phyloP scores from a whole-genome alignment of 768 basidiomycete species.

The Russula emetica region DNA sequence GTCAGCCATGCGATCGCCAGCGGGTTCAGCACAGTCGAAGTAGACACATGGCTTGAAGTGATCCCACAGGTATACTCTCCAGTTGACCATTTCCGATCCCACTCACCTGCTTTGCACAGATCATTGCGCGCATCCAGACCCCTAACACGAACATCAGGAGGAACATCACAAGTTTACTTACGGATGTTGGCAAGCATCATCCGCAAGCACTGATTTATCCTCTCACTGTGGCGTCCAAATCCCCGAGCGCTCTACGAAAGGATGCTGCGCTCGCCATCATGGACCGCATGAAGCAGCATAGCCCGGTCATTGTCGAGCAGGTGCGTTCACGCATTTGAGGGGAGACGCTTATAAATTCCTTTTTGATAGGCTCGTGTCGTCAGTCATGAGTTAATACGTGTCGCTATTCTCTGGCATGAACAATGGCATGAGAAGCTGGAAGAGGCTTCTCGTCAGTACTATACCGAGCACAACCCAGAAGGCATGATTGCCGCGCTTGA shows the following conservation, averaged over 20 bases:
- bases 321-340: conserved; percentile 36
- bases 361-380: conserved; percentile 70
- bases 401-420: conserved; percentile 98
- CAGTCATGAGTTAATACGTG: conserved; percentile 91
- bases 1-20: conserved; percentile 85
- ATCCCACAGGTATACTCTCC: conserved; percentile 76
- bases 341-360: not conserved
- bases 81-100: not conserved
- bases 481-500: conserved; percentile 94
- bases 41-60: conserved; percentile 98
- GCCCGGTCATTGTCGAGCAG: conserved; percentile 81
- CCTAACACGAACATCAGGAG: conserved; percentile 81
- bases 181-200: conserved; percentile 92
- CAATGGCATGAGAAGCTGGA: conserved; percentile 98
- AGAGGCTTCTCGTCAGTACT: conserved; percentile 94
- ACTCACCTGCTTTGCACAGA: conserved; percentile 45
- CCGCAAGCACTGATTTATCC: conserved; percentile 97
- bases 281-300: conserved; percentile 91
- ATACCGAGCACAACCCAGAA: conserved; percentile 93
- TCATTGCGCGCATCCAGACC: conserved; percentile 97
- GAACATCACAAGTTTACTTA: conserved; percentile 83
- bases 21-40: conserved; percentile 84
- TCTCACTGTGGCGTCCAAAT: conserved; percentile 94
- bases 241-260: conserved; percentile 76
- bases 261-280: conserved; percentile 84